Base-by-base conservation (phyloP, 176 grass and related monocot genomes). In the Aegilops sharonensis region DNA sequence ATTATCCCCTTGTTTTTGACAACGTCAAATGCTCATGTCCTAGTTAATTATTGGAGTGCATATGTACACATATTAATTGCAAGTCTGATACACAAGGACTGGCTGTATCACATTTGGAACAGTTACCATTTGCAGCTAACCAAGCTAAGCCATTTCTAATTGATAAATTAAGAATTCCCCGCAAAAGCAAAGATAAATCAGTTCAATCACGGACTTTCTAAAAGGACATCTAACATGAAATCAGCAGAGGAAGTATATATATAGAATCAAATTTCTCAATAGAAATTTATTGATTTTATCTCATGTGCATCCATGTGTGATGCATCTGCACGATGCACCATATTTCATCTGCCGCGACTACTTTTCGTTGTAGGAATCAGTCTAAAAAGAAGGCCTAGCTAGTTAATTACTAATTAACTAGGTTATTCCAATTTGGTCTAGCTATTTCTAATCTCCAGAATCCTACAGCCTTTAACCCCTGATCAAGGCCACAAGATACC, bases 401-500 rank as follows among this genome's bases (percentile, higher is more conserved):
- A 81, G 11, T 72, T 78, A 87, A 27, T 15, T 14, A 72, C 12
- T 47, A 25, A 54, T 59, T 11, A 13, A 42, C 4, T 11, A 21
- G 52, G 35, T 69, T 63, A 86, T 52, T 64, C 52, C 39, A 52
- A 86, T 63, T 86, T 5, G 45, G 34, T 30, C 56, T 25, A 79
- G 80, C 25, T 52, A 61, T 64, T 89, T 45, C 37, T 11, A 24
- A 21, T 74, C 25, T 36, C 17, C 14, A 72, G 6, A 21, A 59
- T 50, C 45, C 23, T 8, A 27, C 45, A 79, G 59, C 36, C 89
- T 87, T 84, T 87, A 52, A 84, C 72, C 40, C 42, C 61, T 21
- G 61, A 66, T 13, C 82, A 81, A 52, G 75, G 57, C 77, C 60
- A 32, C 59, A 84, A 71, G 56, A 89, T 80, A 85, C 77, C 70